Conservation (phyloP, 2,329 filamentous ascomycete genomes). For the Lithohypha guttulata region DNA sequence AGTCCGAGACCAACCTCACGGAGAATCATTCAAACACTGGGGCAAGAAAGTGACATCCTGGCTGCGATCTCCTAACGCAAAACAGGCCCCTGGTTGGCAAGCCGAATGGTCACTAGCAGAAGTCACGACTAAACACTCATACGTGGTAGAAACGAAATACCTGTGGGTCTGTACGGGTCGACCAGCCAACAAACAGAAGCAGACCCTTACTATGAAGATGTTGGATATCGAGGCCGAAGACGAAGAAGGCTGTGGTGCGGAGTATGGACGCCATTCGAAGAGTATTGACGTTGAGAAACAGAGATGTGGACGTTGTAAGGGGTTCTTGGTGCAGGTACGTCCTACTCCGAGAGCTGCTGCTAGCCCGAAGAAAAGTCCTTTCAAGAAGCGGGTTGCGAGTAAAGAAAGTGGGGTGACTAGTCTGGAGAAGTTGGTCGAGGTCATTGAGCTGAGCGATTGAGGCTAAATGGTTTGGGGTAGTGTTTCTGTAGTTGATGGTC, state of each 20-base stretch:
- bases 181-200: neutral
- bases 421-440: conserved; percentile 13
- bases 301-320: conserved; percentile 67
- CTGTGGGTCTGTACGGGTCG: conserved; percentile 59
- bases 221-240: conserved; percentile 15
- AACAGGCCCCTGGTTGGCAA: conserved; percentile 42
- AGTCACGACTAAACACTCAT: conserved; percentile 83
- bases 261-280: conserved; percentile 75
- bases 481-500: no score
- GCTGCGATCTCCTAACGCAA: conserved; percentile 19
- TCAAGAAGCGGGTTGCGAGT: neutral
- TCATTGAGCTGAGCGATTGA: conserved; percentile 18
- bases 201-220: conserved; percentile 19
- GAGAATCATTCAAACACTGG: conserved; percentile 73
- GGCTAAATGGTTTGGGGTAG: no score
- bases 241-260: conserved; percentile 46
- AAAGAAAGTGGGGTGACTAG: conserved; percentile 31
- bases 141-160: conserved; percentile 87
- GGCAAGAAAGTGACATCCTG: conserved; percentile 30
- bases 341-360: conserved; percentile 52
- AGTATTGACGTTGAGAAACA: conserved; percentile 65
- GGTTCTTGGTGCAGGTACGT: conserved; percentile 62
- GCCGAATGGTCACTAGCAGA: conserved; percentile 46
- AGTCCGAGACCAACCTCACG: conserved; percentile 67
- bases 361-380: conserved; percentile 13